phyloP scores from a whole-genome alignment of 306 rosid genomes.

The Vicia villosa region DNA sequence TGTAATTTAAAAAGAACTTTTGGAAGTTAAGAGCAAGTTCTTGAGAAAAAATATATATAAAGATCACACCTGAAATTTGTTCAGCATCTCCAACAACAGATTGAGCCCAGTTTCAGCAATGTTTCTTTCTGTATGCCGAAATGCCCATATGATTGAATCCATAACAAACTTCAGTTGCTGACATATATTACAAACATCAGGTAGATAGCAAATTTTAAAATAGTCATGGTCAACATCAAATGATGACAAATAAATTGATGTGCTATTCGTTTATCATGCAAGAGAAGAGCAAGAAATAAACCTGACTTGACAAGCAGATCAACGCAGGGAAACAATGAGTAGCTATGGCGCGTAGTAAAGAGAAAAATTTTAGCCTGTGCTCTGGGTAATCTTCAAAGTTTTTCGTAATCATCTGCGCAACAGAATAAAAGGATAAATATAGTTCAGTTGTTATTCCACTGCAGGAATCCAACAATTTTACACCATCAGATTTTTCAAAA shows the following conservation, averaged over 20 bases:
- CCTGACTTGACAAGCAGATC: conserved; percentile 86
- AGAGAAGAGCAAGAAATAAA: conserved; percentile 36
- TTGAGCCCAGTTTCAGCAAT: conserved; percentile 93
- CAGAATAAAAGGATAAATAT: conserved; percentile 12
- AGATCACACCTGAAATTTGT: conserved; percentile 76
- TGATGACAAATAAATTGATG: neutral
- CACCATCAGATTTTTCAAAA: neutral
- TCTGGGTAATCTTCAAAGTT: conserved; percentile 97
- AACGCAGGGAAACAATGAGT: conserved; percentile 89
- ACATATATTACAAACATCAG: conserved; percentile 33
- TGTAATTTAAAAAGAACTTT: neutral
- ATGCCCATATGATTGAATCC: conserved; percentile 98
- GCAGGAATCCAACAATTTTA: conserved; percentile 10
- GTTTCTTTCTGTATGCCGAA: conserved; percentile 96
- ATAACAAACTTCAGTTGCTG: conserved; percentile 97
- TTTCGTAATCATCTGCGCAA: conserved; percentile 81
- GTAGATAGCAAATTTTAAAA: neutral
- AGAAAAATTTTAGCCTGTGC: conserved; percentile 96
- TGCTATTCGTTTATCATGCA: neutral
- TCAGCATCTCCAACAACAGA: conserved; percentile 80
- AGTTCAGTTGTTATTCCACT: conserved; percentile 1
- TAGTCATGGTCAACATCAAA: conserved; percentile 9
- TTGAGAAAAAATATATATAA: neutral
- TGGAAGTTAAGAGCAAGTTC: neutral
- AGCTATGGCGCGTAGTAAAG: conserved; percentile 89